Evolutionary conservation across 108 stramenopile genomes (phyloP), one percentile per base, ranked within the genome.

Genomic region (Epithemia pelagica): DNA sequence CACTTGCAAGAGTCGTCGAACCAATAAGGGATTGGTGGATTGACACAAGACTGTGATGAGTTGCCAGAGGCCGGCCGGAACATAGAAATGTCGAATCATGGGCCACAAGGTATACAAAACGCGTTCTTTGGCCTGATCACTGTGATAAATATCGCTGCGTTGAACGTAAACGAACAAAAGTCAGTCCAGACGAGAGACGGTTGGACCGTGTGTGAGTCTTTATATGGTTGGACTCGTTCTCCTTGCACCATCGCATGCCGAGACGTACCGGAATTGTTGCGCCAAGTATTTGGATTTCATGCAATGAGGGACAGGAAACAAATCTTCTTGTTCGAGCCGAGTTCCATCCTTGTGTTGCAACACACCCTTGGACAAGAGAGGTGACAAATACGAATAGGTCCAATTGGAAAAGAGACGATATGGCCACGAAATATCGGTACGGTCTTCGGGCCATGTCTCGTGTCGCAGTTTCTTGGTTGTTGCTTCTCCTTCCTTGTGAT

Each of bases 31-130:
- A 54, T 87, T 61, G 15, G 76, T 58, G 0, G 83, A 71, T 68
- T 91, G 89, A 61, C 78, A 81, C 0, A 89, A 1, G n/a, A 87
- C 83, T 1, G 82, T 77, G 5, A 88, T 29, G 26, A 92, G 61
- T 68, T 94, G 79, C 61, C 71, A 91, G 28, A 82, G 61, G 26
- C 85, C 91, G 1, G 92, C 90, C 24, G 82, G 85, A n/a, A 83
- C 19, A 67, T 83, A 90, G 10, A 71, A 76, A 0, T 80, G 79
- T 1, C 59, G 33, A 25, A 80, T 74, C 33, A 91, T 55, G 0
- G 69, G 54, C 81, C 81, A 95, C 29, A 95, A 65, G 1, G 81
- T 76, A 3, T 60, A 52, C 32, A 87, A 56, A n/a, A 81, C 51
- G 0, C 22, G 58, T 5, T 46, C 24, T 59, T 64, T 54, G 26